Percentiles rank a stretch among this genome's conserved stretches.
These are phyloP conservation scores for Carallia pectinifolia DNA, from an alignment of 345 rosid species.

Conservation along the genomic window DNA sequence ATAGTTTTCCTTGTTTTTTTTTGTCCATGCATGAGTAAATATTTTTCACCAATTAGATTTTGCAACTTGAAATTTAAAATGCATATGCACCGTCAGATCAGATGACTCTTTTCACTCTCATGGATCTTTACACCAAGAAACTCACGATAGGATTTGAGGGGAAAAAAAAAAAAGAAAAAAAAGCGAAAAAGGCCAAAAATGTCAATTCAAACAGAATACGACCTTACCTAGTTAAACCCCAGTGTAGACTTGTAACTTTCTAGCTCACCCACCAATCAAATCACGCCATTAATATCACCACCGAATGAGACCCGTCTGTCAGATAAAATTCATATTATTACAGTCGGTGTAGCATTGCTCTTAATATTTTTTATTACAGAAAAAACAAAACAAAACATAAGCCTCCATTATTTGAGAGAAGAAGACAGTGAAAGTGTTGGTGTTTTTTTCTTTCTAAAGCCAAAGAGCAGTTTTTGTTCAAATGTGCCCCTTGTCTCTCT, in stretches of 20 bases:
- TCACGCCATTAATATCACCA: neutral
- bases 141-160: too few species aligned
- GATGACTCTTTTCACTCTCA: too few species aligned
- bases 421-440: too few species aligned
- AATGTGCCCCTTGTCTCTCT: too few species aligned
- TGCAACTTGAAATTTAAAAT: too few species aligned
- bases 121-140: too few species aligned
- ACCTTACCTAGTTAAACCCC: neutral
- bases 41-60: too few species aligned
- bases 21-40: too few species aligned
- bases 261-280: slow-evolving; percentile 10
- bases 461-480: too few species aligned
- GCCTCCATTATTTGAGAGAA: neutral
- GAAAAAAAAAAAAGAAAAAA: neutral
- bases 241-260: neutral
- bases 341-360: neutral
- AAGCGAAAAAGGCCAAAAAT: neutral
- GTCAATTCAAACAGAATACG: neutral
- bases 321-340: neutral
- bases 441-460: too few species aligned
- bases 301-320: slow-evolving; percentile 2
- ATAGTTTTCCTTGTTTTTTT: too few species aligned
- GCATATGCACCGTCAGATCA: too few species aligned
- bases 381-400: slow-evolving; percentile 15
- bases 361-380: neutral